These are phyloP conservation scores for Mangifera indica DNA, from an alignment of 345 rosid genomes.

Conservation along the genomic window DNA sequence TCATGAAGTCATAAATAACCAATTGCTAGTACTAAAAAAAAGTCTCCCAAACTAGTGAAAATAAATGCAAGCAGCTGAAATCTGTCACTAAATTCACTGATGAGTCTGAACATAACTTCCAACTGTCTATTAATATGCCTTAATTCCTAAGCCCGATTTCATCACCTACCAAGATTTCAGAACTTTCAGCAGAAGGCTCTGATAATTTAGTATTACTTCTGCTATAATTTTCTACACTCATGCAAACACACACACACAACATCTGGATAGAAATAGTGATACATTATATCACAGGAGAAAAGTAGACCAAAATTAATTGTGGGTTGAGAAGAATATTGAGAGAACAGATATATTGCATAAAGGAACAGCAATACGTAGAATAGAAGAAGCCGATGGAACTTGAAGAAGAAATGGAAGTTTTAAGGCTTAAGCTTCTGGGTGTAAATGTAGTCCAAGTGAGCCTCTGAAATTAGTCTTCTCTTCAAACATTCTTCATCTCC, in stretches of 20 bases:
- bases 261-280: constrained; percentile 10
- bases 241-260: not conserved
- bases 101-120: constrained; percentile 14
- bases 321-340: not conserved
- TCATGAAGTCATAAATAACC: not conserved
- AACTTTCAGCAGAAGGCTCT: not conserved
- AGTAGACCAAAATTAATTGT: not conserved
- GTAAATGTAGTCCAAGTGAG: constrained; percentile 91
- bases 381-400: not conserved
- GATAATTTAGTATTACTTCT: not conserved
- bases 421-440: constrained; percentile 71
- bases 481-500: constrained; percentile 61
- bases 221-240: not conserved
- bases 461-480: constrained; percentile 60
- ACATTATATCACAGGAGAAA: constrained; percentile 9
- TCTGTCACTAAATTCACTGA: constrained; percentile 11
- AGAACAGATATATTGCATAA: not conserved
- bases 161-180: constrained; percentile 23
- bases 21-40: not conserved
- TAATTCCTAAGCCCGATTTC: constrained; percentile 23
- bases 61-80: constrained; percentile 21
- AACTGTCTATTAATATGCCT: constrained; percentile 26
- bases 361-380: not conserved
- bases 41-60: not conserved
- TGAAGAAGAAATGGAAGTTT: not conserved